Base-by-base conservation (phyloP, 2,329 filamentous ascomycete genomes). In the Fonsecaea pugnacius region DNA sequence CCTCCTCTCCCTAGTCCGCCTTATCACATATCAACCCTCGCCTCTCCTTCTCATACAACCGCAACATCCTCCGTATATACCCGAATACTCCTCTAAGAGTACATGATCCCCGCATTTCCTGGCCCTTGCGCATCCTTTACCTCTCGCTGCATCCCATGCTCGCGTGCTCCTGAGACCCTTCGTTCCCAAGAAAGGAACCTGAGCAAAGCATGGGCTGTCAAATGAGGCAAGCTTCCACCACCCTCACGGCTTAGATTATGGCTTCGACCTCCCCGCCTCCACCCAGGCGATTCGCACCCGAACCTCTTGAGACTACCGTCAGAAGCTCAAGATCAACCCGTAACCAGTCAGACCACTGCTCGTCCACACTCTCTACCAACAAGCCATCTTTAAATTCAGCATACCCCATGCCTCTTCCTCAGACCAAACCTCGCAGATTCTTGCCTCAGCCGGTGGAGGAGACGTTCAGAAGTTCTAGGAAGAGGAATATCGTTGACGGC, bases 381-480 rank as follows among this genome's bases (percentile, higher is more conserved):
- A 53, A 40, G 35, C 38, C n/a, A 18, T 33, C 57, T 57, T 65
- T 52, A 60, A 58, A 64, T 58, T 35, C 30, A 14, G 35, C 38
- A 48, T 32, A 35, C 21, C n/a, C 61, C 50, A 67, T 67, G 65
- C 33, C 66, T 59, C 50, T 62, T 36, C 57, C 64, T 43, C 57
- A 61, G n/a, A 59, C 62, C 14, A 67, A 64, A 36, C 66, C 68
- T 54, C 73, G 74, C 53, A 75, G 74, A 63, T 76, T 77, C 64
- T 70, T 78, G 40, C 73, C 76, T 33, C 76, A 82, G 64, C 80
- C 79, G 5, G 73, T 79, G 46, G 80, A 82, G 69, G 80, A 76
- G 12, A 75, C 72, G 10, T 74, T 75, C n/a, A 74, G 77, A 63
- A 80, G 75, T 60, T 79, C 72, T 40, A 75, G 74, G 64, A 73